Evolutionary conservation across 805 yeast species (phyloP), one percentile per base, ranked within the genome.

Genomic region (Sugiyamaella floridensis): DNA sequence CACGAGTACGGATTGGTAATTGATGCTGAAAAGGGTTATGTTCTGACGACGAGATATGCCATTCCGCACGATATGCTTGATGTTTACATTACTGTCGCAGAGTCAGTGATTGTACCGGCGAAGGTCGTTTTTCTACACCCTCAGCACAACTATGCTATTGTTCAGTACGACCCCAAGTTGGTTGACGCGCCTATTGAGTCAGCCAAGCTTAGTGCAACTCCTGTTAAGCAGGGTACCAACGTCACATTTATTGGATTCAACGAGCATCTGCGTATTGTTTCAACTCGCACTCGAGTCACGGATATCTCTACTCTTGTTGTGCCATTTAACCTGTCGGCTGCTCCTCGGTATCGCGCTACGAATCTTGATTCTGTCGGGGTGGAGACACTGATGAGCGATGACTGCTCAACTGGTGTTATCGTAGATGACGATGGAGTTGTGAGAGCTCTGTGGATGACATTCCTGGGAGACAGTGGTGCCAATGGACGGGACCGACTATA

Each of bases 11-110:
- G 96, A 52, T 78, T 90, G 28, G 82, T 90, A 1, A 74, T 90
- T 34, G 96, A 90, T 67, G 84, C 96, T 3, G 79, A 74, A 48
- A 78, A 79, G 55, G 97, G 97, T 1, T 83, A 81, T 56, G 88
- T 87, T 4, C 70, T 90, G 49, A 88, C 85, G 1, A 85, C 96
- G 2, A 76, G 97, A 55, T 75, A 82, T 54, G 75, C 79, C 51
- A 87, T 89, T 22, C 95, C 96, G 7, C 95, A 89, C 69, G 95
- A 86, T 47, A 67, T 84, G 59, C 75, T 83, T 59, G 96, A 90
- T 66, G 76, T 89, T 20, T 75, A 80, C 47, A 76, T 90, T 18
- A 82, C 90, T 2, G 80, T 90, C 63, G 96, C 97, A 3, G 96
- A 90, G 57, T 85, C 95, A 0, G 79, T 87, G 19, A 80, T 83